These are phyloP conservation scores for Verticillium dahliae DNA, from an alignment of 2,329 filamentous ascomycete species.

Conservation along the genomic window DNA sequence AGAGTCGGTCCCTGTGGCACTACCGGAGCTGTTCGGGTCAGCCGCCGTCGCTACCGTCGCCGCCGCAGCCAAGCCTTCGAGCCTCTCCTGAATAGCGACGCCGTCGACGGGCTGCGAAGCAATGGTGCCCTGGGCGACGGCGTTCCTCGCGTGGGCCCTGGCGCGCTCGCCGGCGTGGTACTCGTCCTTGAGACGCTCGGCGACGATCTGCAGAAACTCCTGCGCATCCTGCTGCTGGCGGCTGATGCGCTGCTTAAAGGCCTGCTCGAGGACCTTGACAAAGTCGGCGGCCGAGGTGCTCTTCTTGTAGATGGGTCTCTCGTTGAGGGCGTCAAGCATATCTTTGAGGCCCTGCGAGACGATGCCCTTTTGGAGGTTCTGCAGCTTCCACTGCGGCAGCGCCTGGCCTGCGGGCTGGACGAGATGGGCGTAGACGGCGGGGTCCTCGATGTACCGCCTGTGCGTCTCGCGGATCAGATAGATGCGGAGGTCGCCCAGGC, in stretches of 20 bases:
- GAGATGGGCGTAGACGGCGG: conserved; percentile 64
- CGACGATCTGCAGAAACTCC: conserved; percentile 91
- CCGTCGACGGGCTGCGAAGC: conserved; percentile 10
- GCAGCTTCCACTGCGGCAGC: conserved; percentile 53
- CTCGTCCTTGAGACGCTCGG: conserved; percentile 87
- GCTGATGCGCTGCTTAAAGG: conserved; percentile 86
- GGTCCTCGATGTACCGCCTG: conserved; percentile 71
- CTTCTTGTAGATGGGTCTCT: conserved; percentile 88
- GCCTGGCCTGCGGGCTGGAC: conserved; percentile 38
- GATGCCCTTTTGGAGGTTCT: conserved; percentile 68
- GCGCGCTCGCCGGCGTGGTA: conserved; percentile 80
- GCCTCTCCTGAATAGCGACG: conserved; percentile 19
- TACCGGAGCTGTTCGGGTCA: conserved; percentile 4
- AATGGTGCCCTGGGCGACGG: conserved; percentile 10
- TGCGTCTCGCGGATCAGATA: conserved; percentile 92
- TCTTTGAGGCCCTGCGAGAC: conserved; percentile 87
- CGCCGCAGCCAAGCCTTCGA: conserved; percentile 17
- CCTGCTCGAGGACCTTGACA: conserved; percentile 73
- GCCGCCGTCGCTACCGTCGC: conserved; percentile 1
- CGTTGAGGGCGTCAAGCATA: conserved; percentile 86
- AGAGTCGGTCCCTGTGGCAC: conserved; percentile 8
- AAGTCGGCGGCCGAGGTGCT: conserved; percentile 85
- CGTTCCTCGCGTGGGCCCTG: conserved; percentile 46
- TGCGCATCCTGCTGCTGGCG: conserved; percentile 96
- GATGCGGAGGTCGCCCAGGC: conserved; percentile 78